phyloP scores from a whole-genome alignment of 139 green algal genomes.

The Haematococcus sp. region DNA sequence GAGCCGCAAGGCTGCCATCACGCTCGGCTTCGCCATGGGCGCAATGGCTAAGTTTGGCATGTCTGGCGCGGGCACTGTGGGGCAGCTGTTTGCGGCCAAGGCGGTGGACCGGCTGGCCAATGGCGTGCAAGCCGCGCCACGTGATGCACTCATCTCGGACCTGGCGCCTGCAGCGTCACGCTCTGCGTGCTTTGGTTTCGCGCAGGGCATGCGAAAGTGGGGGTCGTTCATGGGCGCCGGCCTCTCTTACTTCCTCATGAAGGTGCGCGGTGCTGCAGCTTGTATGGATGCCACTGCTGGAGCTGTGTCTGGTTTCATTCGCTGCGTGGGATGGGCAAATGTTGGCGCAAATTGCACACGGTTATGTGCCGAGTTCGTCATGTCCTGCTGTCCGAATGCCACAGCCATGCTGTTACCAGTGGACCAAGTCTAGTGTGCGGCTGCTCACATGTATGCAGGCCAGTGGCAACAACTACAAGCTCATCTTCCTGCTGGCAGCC shows the following conservation, averaged over 20 bases:
- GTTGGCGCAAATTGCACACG: too few species aligned
- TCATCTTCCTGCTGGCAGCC: constrained; percentile 56
- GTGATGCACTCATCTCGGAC: constrained; percentile 63
- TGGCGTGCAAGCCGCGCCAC: constrained; percentile 54
- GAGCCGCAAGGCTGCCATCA: constrained; percentile 57
- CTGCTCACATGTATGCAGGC: constrained; percentile 16
- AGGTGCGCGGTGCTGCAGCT: constrained; percentile 13
- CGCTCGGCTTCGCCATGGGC: constrained; percentile 52
- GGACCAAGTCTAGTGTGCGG: too few species aligned
- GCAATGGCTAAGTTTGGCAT: constrained; percentile 60
- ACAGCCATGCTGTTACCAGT: too few species aligned
- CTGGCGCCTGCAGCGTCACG: constrained; percentile 37
- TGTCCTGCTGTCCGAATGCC: too few species aligned
- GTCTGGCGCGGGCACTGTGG: constrained; percentile 25
- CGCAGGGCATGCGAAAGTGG: constrained; percentile 61
- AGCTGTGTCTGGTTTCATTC: not conserved
- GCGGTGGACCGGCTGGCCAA: constrained; percentile 59
- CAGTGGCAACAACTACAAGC: constrained; percentile 62
- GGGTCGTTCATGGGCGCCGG: constrained; percentile 50
- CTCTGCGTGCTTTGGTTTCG: constrained; percentile 60
- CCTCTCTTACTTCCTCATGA: constrained; percentile 58
- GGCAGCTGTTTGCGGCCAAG: constrained; percentile 51
- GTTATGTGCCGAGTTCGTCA: too few species aligned
- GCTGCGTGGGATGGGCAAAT: not conserved
- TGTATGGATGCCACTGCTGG: not conserved